These are phyloP conservation scores for Salix brachista DNA, from an alignment of 345 rosid species.

Conservation along the genomic window DNA sequence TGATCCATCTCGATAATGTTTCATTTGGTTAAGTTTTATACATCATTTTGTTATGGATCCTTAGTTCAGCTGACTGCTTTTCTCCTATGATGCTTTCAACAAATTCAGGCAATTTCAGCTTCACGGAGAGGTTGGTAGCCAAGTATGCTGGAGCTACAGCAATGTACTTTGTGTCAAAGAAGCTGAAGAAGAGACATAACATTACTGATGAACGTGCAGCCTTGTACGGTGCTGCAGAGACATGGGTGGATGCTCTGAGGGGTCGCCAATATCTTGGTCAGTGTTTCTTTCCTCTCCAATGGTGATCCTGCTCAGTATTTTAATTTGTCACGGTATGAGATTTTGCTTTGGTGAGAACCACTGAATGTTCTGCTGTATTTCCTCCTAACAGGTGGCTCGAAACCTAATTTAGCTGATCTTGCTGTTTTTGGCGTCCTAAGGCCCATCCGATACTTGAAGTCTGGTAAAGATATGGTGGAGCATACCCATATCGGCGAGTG, in stretches of 20 bases:
- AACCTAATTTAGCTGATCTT: conserved; percentile 91
- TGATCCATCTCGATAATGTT: not conserved
- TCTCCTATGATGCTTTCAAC: not conserved
- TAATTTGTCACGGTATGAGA: not conserved
- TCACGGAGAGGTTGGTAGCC: conserved; percentile 69
- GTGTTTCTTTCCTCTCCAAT: conserved; percentile 4
- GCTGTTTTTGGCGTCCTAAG: conserved; percentile 88
- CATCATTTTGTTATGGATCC: not conserved
- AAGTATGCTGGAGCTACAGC: conserved; percentile 91
- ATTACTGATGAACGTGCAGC: conserved; percentile 85
- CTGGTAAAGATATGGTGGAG: conserved; percentile 89
- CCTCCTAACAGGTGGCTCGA: conserved; percentile 52
- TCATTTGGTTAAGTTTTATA: not conserved
- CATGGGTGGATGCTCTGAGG: conserved; percentile 80
- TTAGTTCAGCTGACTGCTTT: not conserved
- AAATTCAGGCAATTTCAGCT: conserved; percentile 77
- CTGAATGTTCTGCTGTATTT: not conserved
- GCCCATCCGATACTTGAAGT: conserved; percentile 70
- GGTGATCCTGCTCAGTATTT: not conserved
- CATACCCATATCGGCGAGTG: conserved; percentile 82
- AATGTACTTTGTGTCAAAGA: conserved; percentile 90
- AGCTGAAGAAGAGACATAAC: conserved; percentile 82
- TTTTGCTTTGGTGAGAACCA: not conserved
- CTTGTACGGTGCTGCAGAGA: conserved; percentile 83
- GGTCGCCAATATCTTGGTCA: conserved; percentile 69